Evolutionary conservation across 768 basidiomycete species (phyloP).

Genomic region (Porpolomopsis calyptriformis): DNA sequence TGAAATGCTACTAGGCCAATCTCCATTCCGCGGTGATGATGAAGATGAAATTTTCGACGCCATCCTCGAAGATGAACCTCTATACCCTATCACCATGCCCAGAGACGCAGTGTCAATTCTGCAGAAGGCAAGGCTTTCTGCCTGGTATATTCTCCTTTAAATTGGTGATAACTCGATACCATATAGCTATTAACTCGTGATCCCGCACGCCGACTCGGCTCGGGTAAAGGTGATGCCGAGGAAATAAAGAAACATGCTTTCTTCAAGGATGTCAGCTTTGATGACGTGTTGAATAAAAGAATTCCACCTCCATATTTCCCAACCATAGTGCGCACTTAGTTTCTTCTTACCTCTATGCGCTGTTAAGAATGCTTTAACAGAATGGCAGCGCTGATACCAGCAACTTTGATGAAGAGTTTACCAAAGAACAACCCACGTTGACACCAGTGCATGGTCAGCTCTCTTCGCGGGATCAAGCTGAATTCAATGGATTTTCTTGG

Average conservation of each 20-base stretch:
- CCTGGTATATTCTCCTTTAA: slow-evolving; percentile 6
- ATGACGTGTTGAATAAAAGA: slow-evolving; percentile 94
- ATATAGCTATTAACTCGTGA: slow-evolving; percentile 83
- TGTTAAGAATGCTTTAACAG: slow-evolving; percentile 25
- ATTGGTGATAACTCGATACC: not conserved
- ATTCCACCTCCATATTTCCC: slow-evolving; percentile 98
- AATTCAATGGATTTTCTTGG: slow-evolving; percentile 98
- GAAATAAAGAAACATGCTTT: slow-evolving; percentile 97
- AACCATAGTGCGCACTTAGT: slow-evolving; percentile 57
- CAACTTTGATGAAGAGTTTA: slow-evolving; percentile 97
- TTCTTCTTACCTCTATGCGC: slow-evolving; percentile 9
- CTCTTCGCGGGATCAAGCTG: slow-evolving; percentile 80
- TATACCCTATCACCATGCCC: slow-evolving; percentile 99
- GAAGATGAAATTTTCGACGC: slow-evolving; percentile 99
- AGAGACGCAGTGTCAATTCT: slow-evolving; percentile 91
- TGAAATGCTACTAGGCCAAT: slow-evolving; percentile 98
- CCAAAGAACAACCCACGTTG: slow-evolving; percentile 89
- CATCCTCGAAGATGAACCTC: slow-evolving; percentile 93
- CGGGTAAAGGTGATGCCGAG: slow-evolving; percentile 85
- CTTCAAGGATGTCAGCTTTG: slow-evolving; percentile 97
- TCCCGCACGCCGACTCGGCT: slow-evolving; percentile 81
- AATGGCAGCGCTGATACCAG: slow-evolving; percentile 80
- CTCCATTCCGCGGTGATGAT: slow-evolving; percentile 98
- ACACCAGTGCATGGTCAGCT: slow-evolving; percentile 96
- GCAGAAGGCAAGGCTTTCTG: slow-evolving; percentile 55